Evolutionary conservation across 768 basidiomycete genomes (phyloP).

Genomic region (Kondoa subrosea): DNA sequence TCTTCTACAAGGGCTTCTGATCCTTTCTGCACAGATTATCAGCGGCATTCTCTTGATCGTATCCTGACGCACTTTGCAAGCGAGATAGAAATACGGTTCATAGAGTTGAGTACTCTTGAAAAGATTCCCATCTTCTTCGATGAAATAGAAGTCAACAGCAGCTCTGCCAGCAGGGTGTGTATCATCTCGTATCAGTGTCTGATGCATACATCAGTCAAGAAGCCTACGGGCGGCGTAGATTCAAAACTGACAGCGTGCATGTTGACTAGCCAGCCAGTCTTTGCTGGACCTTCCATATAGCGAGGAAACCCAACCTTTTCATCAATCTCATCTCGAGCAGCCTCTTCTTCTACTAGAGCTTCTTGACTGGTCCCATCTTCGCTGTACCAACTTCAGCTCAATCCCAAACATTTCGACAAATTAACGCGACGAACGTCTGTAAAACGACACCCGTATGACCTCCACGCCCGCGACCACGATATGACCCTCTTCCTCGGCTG

Average conservation of each 20-base stretch:
- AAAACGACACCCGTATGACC: not conserved
- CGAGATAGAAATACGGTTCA: slow-evolving; percentile 87
- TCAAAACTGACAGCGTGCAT: slow-evolving; percentile 65
- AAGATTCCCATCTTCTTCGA: slow-evolving; percentile 88
- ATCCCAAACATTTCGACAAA: not conserved
- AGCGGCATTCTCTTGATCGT: not conserved
- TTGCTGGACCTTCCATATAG: slow-evolving; percentile 56
- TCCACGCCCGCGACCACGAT: slow-evolving; percentile 1
- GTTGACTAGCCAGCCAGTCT: slow-evolving; percentile 89
- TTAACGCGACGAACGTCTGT: not conserved
- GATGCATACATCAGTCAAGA: not conserved
- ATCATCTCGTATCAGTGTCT: slow-evolving; percentile 76
- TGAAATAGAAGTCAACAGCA: slow-evolving; percentile 91
- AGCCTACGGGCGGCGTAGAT: slow-evolving; percentile 1
- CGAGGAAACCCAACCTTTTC: slow-evolving; percentile 77
- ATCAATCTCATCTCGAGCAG: slow-evolving; percentile 55
- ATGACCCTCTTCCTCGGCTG: no score
- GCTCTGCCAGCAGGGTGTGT: slow-evolving; percentile 68
- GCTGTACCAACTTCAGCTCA: not conserved
- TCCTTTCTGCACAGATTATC: slow-evolving; percentile 43
- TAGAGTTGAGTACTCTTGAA: slow-evolving; percentile 86
- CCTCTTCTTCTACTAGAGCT: slow-evolving; percentile 1
- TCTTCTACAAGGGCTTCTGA: slow-evolving; percentile 82
- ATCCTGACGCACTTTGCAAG: slow-evolving; percentile 57
- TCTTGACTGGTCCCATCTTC: slow-evolving; percentile 9